These are phyloP conservation scores for Plasmopara halstedii DNA, from an alignment of 352 stramenopile species.

Conservation along the genomic window DNA sequence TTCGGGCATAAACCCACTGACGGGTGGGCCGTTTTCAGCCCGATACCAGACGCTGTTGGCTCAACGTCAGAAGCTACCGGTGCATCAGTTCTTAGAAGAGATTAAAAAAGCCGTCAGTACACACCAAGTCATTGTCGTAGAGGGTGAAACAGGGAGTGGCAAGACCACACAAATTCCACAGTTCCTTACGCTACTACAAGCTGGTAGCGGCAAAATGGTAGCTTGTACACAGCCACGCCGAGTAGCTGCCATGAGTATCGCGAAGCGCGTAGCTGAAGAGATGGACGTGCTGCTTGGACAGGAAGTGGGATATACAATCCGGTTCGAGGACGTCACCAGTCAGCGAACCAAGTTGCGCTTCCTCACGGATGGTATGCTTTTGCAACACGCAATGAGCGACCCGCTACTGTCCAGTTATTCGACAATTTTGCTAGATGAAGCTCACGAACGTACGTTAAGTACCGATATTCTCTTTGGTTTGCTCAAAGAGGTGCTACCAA, in stretches of 20 bases:
- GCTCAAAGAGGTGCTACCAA: conserved; percentile 94
- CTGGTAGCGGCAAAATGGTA: conserved; percentile 78
- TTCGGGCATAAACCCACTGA: conserved; percentile 87
- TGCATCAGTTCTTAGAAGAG: conserved; percentile 95
- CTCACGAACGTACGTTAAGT: conserved; percentile 95
- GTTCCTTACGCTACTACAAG: conserved; percentile 82
- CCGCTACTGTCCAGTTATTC: conserved; percentile 93
- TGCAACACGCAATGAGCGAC: conserved; percentile 97
- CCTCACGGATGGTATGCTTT: conserved; percentile 91
- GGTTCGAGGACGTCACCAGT: conserved; percentile 96
- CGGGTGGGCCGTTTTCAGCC: conserved; percentile 75
- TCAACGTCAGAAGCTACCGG: conserved; percentile 93
- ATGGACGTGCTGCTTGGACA: conserved; percentile 96
- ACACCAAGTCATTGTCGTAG: conserved; percentile 95
- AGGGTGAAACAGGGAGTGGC: conserved; percentile 96
- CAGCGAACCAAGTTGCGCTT: conserved; percentile 77
- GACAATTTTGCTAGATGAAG: conserved; percentile 97
- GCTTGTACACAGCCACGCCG: conserved; percentile 97
- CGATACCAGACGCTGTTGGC: conserved; percentile 91
- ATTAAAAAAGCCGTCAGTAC: conserved; percentile 94
- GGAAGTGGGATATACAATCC: conserved; percentile 99
- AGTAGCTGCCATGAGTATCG: conserved; percentile 97
- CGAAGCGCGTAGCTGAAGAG: conserved; percentile 96
- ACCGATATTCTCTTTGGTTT: conserved; percentile 98
- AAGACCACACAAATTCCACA: conserved; percentile 97